phyloP scores from a whole-genome alignment of 2,329 filamentous ascomycete genomes.

The Biscogniauxia marginata region DNA sequence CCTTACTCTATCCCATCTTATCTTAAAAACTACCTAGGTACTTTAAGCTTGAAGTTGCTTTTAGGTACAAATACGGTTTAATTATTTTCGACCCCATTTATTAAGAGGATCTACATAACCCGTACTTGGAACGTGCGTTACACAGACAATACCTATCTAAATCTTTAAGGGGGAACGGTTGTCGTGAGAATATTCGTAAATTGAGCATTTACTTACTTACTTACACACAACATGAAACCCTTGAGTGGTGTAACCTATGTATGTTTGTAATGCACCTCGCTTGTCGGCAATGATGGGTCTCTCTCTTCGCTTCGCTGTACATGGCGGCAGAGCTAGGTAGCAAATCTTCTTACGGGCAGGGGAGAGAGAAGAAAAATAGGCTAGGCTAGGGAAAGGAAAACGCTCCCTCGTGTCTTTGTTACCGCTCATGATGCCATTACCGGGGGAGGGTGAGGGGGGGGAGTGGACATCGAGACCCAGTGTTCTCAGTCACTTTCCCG shows the following conservation, averaged over 20 bases:
- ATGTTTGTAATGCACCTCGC: background rate
- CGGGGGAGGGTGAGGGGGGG: background rate
- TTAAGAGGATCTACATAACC: too few relatives aligned
- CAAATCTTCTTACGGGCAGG: background rate
- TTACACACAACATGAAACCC: too few relatives aligned
- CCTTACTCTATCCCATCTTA: too few relatives aligned
- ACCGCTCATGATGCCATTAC: background rate
- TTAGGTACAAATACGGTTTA: background rate
- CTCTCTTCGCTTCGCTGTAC: background rate
- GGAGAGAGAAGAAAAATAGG: background rate
- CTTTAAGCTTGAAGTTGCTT: background rate
- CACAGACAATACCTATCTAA: background rate
- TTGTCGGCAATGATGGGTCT: background rate
- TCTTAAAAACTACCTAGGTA: too few relatives aligned
- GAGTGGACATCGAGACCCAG: background rate
- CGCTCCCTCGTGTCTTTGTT: background rate
- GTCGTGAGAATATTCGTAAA: too few relatives aligned
- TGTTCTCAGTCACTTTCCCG: background rate
- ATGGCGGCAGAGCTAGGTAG: background rate
- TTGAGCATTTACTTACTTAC: too few relatives aligned
- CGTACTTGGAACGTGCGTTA: background rate
- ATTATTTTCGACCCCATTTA: background rate
- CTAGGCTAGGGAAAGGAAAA: too few relatives aligned
- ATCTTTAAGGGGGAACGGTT: background rate
- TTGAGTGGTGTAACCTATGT: background rate